A percentile compares a stretch with the other conserved stretches of the same genome.
These are phyloP conservation scores for Tricholoma sp. DNA, from an alignment of 768 basidiomycete species.

Conservation along the genomic window DNA sequence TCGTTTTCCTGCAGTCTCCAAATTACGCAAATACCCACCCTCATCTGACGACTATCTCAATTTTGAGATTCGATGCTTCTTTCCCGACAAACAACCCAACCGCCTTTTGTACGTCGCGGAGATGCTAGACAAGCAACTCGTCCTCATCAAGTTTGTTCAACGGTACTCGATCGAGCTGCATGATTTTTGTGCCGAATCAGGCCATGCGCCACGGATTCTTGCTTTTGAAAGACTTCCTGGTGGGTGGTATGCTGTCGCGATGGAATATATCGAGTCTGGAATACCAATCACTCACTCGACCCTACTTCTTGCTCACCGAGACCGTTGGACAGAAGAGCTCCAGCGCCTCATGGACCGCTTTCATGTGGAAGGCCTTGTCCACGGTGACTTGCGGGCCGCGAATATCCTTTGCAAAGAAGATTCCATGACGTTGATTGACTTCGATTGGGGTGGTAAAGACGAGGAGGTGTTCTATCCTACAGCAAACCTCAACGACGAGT, in stretches of 20 bases:
- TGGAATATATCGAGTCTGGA: background rate
- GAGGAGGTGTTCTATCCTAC: too few relatives aligned
- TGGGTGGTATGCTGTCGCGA: background rate
- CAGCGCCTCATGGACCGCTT: background rate
- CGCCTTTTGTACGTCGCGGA: background rate
- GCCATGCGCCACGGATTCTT: background rate
- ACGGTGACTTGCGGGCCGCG: conserved; percentile 16
- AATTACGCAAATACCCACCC: background rate
- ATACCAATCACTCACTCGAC: background rate
- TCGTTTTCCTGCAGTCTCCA: background rate
- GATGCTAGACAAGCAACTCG: background rate
- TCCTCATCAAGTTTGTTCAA: background rate
- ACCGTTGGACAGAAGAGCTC: background rate
- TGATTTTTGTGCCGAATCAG: background rate
- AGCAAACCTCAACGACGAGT: too few relatives aligned
- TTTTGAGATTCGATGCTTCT: background rate
- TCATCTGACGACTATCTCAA: background rate
- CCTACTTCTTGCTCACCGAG: background rate
- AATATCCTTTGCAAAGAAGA: conserved; percentile 15
- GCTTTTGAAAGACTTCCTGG: background rate
- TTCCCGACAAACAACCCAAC: background rate
- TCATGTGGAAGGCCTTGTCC: conserved; percentile 8
- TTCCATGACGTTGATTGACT: conserved; percentile 13
- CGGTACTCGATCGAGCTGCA: background rate
- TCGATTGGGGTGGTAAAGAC: conserved; percentile 1